phyloP scores from a whole-genome alignment of 257 asterid species.

The Parsonsia alboflavescens region DNA sequence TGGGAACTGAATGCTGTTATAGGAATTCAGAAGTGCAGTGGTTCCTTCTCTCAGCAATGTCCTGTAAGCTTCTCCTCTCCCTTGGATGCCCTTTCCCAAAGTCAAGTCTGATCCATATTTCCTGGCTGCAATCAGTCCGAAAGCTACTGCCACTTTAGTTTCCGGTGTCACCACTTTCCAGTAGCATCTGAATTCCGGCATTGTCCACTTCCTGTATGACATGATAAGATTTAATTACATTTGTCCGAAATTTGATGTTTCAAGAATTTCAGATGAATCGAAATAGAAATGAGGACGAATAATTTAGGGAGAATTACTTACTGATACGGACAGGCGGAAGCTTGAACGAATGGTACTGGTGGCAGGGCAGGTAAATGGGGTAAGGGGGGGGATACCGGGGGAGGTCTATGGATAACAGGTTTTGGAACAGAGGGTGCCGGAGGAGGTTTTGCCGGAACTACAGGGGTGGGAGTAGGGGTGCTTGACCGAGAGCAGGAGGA shows the following conservation, averaged over 20 bases:
- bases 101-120: conserved; percentile 74
- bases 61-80: conserved; percentile 79
- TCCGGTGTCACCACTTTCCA: conserved; percentile 80
- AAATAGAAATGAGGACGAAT: too few relatives aligned
- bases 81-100: conserved; percentile 47
- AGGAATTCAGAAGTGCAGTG: conserved; percentile 83
- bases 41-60: conserved; percentile 86
- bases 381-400: conserved; percentile 1
- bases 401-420: conserved; percentile 8
- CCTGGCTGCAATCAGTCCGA: conserved; percentile 63
- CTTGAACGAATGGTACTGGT: conserved; percentile 45
- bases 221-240: neutral
- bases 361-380: conserved; percentile 23
- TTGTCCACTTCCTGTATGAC: conserved; percentile 60
- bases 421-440: conserved; percentile 16
- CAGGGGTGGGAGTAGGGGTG: conserved; percentile 22
- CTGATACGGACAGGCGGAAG: conserved; percentile 80
- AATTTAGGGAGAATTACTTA: conserved; percentile 29
- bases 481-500: conserved; percentile 52
- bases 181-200: conserved; percentile 72
- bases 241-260: too few relatives aligned
- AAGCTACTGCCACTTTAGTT: conserved; percentile 55
- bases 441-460: conserved; percentile 26
- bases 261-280: too few relatives aligned
- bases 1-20: conserved; percentile 62